Conservation (phyloP, 1,284 basidiomycete genomes). For the Ceraceosorus guamensis region DNA sequence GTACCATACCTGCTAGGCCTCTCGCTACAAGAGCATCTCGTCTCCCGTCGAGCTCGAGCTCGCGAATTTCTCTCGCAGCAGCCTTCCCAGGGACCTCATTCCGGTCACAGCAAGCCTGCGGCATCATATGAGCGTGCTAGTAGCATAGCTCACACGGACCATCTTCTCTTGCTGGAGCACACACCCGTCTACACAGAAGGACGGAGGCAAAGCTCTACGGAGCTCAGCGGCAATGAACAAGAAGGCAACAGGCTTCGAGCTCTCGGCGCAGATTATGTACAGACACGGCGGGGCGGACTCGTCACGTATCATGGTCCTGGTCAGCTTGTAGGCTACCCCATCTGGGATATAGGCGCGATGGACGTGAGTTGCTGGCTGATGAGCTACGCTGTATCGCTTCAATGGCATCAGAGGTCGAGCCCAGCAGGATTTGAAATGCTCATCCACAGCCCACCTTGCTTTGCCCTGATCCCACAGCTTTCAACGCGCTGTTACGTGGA, state of each 20-base stretch:
- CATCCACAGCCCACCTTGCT: background rate
- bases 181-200: conserved; percentile 90
- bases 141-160: conserved; percentile 49
- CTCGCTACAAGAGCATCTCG: conserved; percentile 38
- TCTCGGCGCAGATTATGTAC: conserved; percentile 79
- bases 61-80: conserved; percentile 51
- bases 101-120: conserved; percentile 60
- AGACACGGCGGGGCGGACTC: conserved; percentile 79
- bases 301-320: conserved; percentile 97
- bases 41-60: conserved; percentile 26
- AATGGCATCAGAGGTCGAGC: no score
- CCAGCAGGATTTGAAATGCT: no score
- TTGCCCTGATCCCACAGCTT: conserved; percentile 10
- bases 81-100: conserved; percentile 61
- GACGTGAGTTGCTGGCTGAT: conserved; percentile 51
- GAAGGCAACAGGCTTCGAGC: conserved; percentile 64
- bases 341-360: conserved; percentile 68
- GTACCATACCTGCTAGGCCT: conserved; percentile 42
- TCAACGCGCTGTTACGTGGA: conserved; percentile 66
- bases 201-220: conserved; percentile 61
- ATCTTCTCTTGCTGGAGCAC: conserved; percentile 61
- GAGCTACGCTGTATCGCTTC: background rate
- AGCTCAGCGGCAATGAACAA: conserved; percentile 26
- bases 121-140: conserved; percentile 17
- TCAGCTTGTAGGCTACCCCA: conserved; percentile 89